Evolutionary conservation across 441 rosid genomes (phyloP).

Genomic region (Gossypium schwendimanii): DNA sequence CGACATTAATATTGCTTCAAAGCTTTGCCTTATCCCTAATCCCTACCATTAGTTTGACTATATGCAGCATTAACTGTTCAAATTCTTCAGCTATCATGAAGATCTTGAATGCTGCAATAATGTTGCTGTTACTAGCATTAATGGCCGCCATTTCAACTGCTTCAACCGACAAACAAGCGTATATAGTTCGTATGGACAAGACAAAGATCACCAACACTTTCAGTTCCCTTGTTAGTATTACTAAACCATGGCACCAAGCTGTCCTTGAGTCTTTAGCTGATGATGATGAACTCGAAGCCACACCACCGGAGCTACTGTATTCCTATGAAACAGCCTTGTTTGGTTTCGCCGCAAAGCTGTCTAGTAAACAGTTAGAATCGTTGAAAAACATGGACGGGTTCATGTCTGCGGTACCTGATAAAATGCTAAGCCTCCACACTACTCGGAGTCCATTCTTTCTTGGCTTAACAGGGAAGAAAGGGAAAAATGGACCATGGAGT

Average conservation of each 20-base stretch:
- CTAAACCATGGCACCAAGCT: constrained; percentile 31
- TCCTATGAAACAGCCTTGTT: constrained; percentile 33
- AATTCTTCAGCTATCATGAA: too few species aligned
- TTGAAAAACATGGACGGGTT: constrained; percentile 50
- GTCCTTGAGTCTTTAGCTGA: constrained; percentile 32
- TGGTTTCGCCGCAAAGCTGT: constrained; percentile 72
- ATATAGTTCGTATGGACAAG: constrained; percentile 61
- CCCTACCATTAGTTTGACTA: too few species aligned
- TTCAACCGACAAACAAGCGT: constrained; percentile 35
- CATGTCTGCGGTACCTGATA: constrained; percentile 57
- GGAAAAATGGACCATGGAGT: constrained; percentile 38
- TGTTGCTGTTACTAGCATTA: neutral
- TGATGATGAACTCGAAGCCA: constrained; percentile 13
- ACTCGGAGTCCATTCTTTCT: constrained; percentile 47
- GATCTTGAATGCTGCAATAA: neutral
- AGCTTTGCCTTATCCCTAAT: too few species aligned
- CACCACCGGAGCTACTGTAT: constrained; percentile 43
- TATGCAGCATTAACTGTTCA: too few species aligned
- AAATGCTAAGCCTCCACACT: constrained; percentile 53
- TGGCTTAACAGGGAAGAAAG: constrained; percentile 32
- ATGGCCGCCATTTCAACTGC: constrained; percentile 18
- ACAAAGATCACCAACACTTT: constrained; percentile 27
- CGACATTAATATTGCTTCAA: too few species aligned
- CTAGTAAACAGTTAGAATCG: constrained; percentile 38
- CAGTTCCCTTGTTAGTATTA: constrained; percentile 9